Evolutionary conservation across 2,329 filamentous ascomycete genomes (phyloP).

Genomic region (Exutisphaerella laricina): DNA sequence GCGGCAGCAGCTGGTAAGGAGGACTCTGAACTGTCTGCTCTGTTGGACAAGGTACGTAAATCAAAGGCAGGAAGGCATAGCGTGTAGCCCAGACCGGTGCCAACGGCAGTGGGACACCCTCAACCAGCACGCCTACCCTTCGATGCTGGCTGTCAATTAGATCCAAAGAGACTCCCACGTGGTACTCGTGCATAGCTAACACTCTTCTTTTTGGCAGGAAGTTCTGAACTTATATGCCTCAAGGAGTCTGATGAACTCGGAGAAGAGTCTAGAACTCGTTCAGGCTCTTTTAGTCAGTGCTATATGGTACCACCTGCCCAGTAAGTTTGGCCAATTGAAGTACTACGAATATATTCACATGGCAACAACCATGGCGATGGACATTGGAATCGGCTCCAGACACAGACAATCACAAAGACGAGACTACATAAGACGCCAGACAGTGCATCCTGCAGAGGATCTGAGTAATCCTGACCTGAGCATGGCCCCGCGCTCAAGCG

Average conservation of each 20-base stretch:
- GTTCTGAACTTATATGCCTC: constrained; percentile 46
- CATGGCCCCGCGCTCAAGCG: constrained; percentile 19
- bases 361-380: constrained; percentile 47
- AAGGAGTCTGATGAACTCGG: constrained; percentile 44
- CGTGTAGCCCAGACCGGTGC: too few species aligned
- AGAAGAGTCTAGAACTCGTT: constrained; percentile 49
- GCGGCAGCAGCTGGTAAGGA: constrained; percentile 57
- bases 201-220: too few species aligned
- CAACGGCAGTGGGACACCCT: too few species aligned
- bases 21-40: constrained; percentile 40
- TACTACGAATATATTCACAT: constrained; percentile 51
- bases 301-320: constrained; percentile 48
- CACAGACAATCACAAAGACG: constrained; percentile 1
- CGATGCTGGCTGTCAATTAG: too few species aligned
- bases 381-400: constrained; percentile 35
- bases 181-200: too few species aligned
- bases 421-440: background rate
- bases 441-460: constrained; percentile 25
- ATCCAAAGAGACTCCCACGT: too few species aligned
- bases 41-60: constrained; percentile 44
- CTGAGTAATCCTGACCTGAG: constrained; percentile 25
- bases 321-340: constrained; percentile 41
- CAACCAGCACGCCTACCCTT: too few species aligned
- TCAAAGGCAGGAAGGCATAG: too few species aligned
- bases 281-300: constrained; percentile 47